Evolutionary conservation across 2,329 filamentous ascomycete genomes (phyloP).

Genomic region (Teratosphaeria epicoccoides): DNA sequence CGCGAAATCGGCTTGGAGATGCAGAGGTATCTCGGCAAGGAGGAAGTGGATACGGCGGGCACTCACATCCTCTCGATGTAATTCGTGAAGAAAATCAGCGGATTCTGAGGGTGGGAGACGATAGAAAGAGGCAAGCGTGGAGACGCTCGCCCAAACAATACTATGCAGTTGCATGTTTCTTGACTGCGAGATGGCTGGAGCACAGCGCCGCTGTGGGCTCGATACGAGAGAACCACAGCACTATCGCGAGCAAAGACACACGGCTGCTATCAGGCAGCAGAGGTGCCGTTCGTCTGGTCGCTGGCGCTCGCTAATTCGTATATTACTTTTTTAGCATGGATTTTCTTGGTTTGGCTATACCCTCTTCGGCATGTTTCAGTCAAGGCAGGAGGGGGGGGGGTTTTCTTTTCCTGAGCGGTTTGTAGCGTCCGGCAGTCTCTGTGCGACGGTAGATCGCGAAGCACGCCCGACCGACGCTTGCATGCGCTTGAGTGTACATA

Average conservation of each 20-base stretch:
- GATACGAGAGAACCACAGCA: constrained; percentile 2
- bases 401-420: not conserved
- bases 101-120: too few species aligned
- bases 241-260: not conserved
- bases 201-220: constrained; percentile 8
- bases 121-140: too few species aligned
- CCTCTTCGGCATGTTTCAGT: not conserved
- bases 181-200: constrained; percentile 1
- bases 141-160: not conserved
- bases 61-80: constrained; percentile 36
- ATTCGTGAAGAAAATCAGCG: constrained; percentile 4
- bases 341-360: constrained; percentile 1
- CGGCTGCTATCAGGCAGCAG: not conserved
- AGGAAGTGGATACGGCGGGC: constrained; percentile 27
- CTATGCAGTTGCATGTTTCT: not conserved
- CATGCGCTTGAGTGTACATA: not conserved
- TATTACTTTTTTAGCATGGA: not conserved
- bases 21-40: constrained; percentile 64
- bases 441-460: not conserved
- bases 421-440: not conserved
- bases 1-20: constrained; percentile 79
- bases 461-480: not conserved
- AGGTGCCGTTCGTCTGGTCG: constrained; percentile 6
- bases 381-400: not conserved
- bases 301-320: constrained; percentile 4